Evolutionary conservation across 352 stramenopile species (phyloP), one percentile per base, ranked within the genome.

Genomic region (Globisporangium cederbergense): DNA sequence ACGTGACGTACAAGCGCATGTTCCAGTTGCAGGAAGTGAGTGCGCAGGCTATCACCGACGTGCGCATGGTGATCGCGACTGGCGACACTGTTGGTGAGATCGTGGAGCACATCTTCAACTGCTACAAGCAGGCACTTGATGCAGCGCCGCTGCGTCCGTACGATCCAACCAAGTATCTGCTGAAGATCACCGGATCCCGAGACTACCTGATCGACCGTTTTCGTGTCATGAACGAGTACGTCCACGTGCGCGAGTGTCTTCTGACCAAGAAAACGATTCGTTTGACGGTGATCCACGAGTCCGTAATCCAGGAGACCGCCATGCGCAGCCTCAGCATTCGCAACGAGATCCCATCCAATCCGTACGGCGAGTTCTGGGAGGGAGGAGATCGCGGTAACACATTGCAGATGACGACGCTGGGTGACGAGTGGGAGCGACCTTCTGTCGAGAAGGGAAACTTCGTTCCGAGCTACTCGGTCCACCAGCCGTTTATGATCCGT

Each of bases 51-150:
- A 88, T 93, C 20, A 95, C 84, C 20, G 86, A 95, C 69, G 86
- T 93, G 59, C 85, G 86, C 32, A 93, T 95, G 84, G 83, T 93
- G 47, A 88, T 93, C 30, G 79, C 82, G 1, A 90, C 85, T 0
- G 78, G 82, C 4, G 86, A 95, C 67, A 95, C 86, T 1, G 86
- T 95, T n/a, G 83, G 81, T 4, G 81, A 95, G 69, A 93, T 93
- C 67, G 86, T 95, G 30, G 86, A 93, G 78, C 83, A 92, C 58
- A 93, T 95, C 30, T 95, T 95, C 65, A 91, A 93, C 60, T 95
- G 83, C 63, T 95, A 95, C 77, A 86, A 91, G 63, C 80, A 90
- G 63, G 78, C 77, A 18, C 66, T 93, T 4, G 84, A 93, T 69
- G 84, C 86, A 0, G 84, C 85, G 0, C 84, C 86, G 9, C 69